A percentile compares a stretch with the other conserved stretches of the same genome.
These are phyloP conservation scores for Westerdykella aurantiaca DNA, from an alignment of 2,329 filamentous ascomycete species.

Conservation along the genomic window DNA sequence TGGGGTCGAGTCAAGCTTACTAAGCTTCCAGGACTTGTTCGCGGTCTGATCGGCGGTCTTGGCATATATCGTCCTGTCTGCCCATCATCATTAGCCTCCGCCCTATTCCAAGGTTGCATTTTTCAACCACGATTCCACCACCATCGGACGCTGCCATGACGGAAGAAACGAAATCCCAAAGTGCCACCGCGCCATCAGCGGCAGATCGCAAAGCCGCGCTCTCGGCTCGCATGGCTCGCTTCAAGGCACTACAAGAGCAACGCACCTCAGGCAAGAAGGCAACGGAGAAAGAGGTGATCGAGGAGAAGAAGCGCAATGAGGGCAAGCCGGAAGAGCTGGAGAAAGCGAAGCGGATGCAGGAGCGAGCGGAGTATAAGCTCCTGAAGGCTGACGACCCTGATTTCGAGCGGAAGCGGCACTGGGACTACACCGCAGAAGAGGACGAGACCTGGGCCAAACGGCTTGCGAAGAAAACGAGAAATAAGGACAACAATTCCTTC, in stretches of 20 bases:
- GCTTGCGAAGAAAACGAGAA: slow-evolving; percentile 74
- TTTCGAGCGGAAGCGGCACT: slow-evolving; percentile 95
- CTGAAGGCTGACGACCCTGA: slow-evolving; percentile 89
- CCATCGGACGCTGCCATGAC: background rate
- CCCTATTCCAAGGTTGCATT: background rate
- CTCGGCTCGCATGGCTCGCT: slow-evolving; percentile 56
- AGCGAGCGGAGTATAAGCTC: slow-evolving; percentile 84
- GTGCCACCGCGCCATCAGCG: background rate
- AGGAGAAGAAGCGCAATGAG: slow-evolving; percentile 72
- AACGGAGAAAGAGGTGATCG: slow-evolving; percentile 78
- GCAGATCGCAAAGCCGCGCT: slow-evolving; percentile 28
- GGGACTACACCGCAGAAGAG: slow-evolving; percentile 98
- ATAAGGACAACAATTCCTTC: slow-evolving; percentile 82
- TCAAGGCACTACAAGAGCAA: slow-evolving; percentile 80
- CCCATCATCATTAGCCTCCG: too few species aligned
- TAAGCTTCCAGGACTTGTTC: too few species aligned
- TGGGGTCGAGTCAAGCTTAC: too few species aligned
- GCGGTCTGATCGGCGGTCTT: too few species aligned
- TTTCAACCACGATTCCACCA: background rate
- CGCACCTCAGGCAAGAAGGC: slow-evolving; percentile 51
- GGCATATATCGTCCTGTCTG: too few species aligned
- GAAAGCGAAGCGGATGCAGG: slow-evolving; percentile 76
- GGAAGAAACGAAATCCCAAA: background rate
- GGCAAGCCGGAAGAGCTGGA: slow-evolving; percentile 72
- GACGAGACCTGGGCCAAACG: slow-evolving; percentile 90